A percentile compares a stretch with the other conserved stretches of the same genome.
Conservation (phyloP, 768 basidiomycete genomes). For the Crassisporium funariophilum region DNA sequence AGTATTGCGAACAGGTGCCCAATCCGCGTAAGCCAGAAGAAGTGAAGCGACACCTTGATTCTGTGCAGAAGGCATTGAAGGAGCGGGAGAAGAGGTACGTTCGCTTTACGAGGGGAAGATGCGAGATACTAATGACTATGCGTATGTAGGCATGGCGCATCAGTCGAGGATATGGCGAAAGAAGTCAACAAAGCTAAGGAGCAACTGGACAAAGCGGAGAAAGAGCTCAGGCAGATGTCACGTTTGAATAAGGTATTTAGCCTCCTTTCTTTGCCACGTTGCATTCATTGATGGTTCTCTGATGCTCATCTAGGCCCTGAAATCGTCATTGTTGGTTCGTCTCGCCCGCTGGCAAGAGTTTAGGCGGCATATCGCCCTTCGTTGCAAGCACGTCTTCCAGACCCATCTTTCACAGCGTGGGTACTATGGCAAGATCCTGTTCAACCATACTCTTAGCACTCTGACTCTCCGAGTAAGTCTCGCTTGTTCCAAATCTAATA, state of each 20-base stretch:
- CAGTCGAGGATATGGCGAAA: conserved; percentile 74
- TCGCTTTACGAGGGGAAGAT: not conserved
- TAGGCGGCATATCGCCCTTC: conserved; percentile 84
- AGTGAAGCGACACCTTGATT: conserved; percentile 63
- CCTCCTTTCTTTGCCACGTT: not conserved
- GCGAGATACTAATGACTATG: too few relatives aligned
- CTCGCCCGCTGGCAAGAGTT: conserved; percentile 83
- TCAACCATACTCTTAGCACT: conserved; percentile 68
- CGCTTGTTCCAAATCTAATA: not conserved
- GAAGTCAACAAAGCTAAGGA: conserved; percentile 68
- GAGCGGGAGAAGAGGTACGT: conserved; percentile 65
- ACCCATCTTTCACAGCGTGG: conserved; percentile 84
- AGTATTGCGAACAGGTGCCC: conserved; percentile 59
- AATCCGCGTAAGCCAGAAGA: conserved; percentile 59
- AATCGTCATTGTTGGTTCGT: conserved; percentile 64
- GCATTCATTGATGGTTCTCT: conserved; percentile 2
- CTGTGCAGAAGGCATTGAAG: conserved; percentile 63
- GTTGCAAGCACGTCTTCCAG: conserved; percentile 82
- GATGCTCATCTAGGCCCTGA: conserved; percentile 54
- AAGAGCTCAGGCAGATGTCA: conserved; percentile 64
- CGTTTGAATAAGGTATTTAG: conserved; percentile 63
- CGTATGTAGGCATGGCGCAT: conserved; percentile 64
- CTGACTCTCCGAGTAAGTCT: conserved; percentile 61
- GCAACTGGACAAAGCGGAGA: conserved; percentile 59
- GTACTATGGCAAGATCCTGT: conserved; percentile 86